Conservation (phyloP, 2,329 filamentous ascomycete species). For the Blastomyces silverae region DNA sequence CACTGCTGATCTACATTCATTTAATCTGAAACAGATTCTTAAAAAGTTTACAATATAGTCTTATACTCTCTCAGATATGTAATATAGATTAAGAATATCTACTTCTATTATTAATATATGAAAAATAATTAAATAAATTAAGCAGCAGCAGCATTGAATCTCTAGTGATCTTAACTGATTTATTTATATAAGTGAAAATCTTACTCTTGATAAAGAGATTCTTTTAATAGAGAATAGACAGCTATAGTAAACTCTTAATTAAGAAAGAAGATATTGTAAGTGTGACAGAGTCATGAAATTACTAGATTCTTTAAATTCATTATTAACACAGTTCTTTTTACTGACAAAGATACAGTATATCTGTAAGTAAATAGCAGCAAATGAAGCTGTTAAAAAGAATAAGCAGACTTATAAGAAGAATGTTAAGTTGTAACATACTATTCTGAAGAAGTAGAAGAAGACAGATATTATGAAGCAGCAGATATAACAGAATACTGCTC, state of each 20-base stretch:
- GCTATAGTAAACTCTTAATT: not conserved
- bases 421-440: conserved; percentile 12
- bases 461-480: not conserved
- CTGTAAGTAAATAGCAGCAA: not conserved
- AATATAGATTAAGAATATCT: not conserved
- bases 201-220: conserved; percentile 11
- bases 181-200: not conserved
- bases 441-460: not conserved
- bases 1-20: conserved; percentile 6
- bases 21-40: not conserved
- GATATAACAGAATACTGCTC: not conserved
- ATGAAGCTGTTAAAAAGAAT: conserved; percentile 9
- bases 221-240: conserved; percentile 6
- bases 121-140: not conserved
- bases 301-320: conserved; percentile 6
- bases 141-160: not conserved
- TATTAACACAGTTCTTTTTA: conserved; percentile 14
- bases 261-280: not conserved
- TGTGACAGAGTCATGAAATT: conserved; percentile 7
- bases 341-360: not conserved
- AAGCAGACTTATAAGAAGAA: not conserved
- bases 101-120: not conserved
- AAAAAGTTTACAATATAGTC: not conserved
- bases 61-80: too few species aligned
- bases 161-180: conserved; percentile 7